Evolutionary conservation across 176 grass and related monocot genomes (phyloP).

Genomic region (Elaeis guineensis): DNA sequence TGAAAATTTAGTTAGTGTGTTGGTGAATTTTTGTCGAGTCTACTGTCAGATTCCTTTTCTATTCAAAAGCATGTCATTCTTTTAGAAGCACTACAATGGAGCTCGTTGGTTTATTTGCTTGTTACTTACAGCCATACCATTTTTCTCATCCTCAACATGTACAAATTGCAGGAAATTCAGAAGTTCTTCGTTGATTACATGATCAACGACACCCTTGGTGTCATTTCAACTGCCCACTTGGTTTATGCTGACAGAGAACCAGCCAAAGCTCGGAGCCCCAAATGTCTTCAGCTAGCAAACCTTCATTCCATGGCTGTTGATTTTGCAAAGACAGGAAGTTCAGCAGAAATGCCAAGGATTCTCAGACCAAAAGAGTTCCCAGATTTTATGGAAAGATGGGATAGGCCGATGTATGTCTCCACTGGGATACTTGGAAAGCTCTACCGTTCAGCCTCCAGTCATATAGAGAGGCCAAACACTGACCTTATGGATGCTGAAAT

Average conservation of each 20-base stretch:
- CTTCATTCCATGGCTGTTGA: slow-evolving; percentile 92
- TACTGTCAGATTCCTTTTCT: no score
- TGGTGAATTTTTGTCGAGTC: no score
- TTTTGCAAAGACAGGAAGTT: slow-evolving; percentile 79
- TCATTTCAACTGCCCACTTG: slow-evolving; percentile 71
- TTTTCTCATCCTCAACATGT: neutral
- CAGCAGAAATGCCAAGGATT: slow-evolving; percentile 59
- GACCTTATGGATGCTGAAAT: neutral
- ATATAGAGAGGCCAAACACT: slow-evolving; percentile 11
- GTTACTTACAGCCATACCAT: neutral
- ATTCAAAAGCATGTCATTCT: no score
- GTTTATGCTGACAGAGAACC: slow-evolving; percentile 61
- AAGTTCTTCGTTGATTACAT: slow-evolving; percentile 91
- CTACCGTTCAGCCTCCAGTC: slow-evolving; percentile 29
- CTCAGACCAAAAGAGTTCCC: slow-evolving; percentile 67
- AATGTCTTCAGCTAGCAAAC: slow-evolving; percentile 67
- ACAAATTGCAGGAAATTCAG: slow-evolving; percentile 75
- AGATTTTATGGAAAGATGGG: slow-evolving; percentile 85
- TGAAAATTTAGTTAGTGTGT: no score
- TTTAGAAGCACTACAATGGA: neutral
- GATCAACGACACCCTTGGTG: slow-evolving; percentile 63
- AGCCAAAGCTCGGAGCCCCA: slow-evolving; percentile 54
- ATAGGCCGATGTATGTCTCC: slow-evolving; percentile 53
- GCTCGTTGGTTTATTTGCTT: neutral
- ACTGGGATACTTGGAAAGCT: slow-evolving; percentile 61